Evolutionary conservation across 1,284 basidiomycete genomes (phyloP), one percentile per base, ranked within the genome.

Genomic region (Cutaneotrichosporon curvatum): DNA sequence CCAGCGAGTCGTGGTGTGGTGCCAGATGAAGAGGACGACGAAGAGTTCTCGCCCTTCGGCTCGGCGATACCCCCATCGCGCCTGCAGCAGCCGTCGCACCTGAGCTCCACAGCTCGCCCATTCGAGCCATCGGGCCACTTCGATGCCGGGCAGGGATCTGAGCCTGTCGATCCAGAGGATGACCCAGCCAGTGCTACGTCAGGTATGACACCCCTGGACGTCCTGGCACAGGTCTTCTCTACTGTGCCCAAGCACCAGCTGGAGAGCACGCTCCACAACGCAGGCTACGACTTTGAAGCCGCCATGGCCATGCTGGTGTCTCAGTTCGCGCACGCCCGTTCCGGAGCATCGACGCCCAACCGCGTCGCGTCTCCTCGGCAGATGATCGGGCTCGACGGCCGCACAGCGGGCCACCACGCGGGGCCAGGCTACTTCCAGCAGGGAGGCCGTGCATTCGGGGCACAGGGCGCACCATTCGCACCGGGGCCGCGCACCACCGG

Each of bases 141-240:
- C 14, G 9, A 34, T 9, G 8, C 32, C 16, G 32, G 12, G 25
- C 33, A 43, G 41, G 40, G 36, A 1, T 14, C 34, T 8, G 41
- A 70, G 69, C 47, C 46, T n/a, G 48, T 47, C 11, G 68, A 73
- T 47, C 80, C 81, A 2, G 51, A 51, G 21, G 55, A 61, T 2
- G 62, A 60, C 15, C 43, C 57, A 3, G 45, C 48, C 16, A 53
- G 60, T 23, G 57, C 59, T 3, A 56, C 62, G 0, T 83, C 87
- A 58, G 87, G 88, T 30, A 94, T 97, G 87, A 94, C 92, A 1
- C 94, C 94, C 0, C 86, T 98, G 58, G 94, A 97, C 62, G 89
- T 97, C 33, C 81, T 98, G 18, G 84, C 81, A 60, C 91, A 87
- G 30, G 87, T 98, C 31, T 96, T 97, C 32, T 83, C 87, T 3